Conservation (phyloP, 2,329 filamentous ascomycete genomes). For the Macrophomina phaseolina region DNA sequence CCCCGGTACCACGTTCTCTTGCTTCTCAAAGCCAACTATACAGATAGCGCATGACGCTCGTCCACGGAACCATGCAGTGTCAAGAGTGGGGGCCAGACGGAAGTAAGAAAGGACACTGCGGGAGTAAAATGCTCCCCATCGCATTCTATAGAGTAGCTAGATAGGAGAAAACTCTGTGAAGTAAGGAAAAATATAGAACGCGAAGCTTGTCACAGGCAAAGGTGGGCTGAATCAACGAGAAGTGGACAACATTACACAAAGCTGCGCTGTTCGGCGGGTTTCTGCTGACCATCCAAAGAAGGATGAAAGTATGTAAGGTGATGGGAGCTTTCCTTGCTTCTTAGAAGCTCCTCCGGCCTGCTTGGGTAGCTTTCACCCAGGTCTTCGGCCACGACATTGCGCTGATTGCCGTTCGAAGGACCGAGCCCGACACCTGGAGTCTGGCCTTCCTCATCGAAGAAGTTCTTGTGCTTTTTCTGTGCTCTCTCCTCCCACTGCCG, state of each 20-base stretch:
- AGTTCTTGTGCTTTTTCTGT: background rate
- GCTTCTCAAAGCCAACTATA: background rate
- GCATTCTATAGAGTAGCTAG: too few species aligned
- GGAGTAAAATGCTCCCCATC: too few species aligned
- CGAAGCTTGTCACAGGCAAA: background rate
- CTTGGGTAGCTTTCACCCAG: background rate
- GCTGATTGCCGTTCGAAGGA: background rate
- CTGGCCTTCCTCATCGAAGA: background rate
- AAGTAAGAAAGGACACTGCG: too few species aligned
- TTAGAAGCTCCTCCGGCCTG: background rate
- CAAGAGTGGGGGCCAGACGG: too few species aligned
- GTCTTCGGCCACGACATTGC: background rate
- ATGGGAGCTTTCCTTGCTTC: background rate
- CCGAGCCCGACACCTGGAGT: background rate
- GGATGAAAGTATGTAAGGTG: background rate
- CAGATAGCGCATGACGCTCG: too few species aligned
- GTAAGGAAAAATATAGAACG: background rate
- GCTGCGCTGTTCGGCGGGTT: background rate
- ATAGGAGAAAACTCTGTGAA: background rate
- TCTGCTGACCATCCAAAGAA: background rate
- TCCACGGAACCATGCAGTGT: too few species aligned
- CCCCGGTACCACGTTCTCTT: too few species aligned
- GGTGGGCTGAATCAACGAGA: background rate
- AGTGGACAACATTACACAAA: background rate
- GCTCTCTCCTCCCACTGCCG: background rate